These are phyloP conservation scores for Botrytis tulipae DNA, from an alignment of 2,329 filamentous ascomycete species.

Conservation along the genomic window DNA sequence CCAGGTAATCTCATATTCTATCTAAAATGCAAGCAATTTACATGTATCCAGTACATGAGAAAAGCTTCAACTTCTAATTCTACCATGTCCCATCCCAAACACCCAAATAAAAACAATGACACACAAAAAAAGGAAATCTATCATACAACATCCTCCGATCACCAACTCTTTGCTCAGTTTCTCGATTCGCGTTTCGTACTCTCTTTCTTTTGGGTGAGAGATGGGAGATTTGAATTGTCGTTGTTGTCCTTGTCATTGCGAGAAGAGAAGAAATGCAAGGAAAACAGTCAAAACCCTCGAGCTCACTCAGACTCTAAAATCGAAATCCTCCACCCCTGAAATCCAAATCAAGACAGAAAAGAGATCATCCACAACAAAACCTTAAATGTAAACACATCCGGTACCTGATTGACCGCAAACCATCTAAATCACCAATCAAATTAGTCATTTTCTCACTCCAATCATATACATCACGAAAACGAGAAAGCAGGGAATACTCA, in stretches of 20 bases:
- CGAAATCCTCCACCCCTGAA: not conserved
- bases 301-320: not conserved
- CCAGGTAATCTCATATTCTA: not conserved
- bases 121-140: not conserved
- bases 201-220: not conserved
- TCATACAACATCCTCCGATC: not conserved
- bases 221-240: not conserved
- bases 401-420: not conserved
- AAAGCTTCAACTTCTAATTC: not conserved
- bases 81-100: not conserved
- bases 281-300: not conserved
- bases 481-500: not conserved
- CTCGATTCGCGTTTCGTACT: not conserved
- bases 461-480: not conserved
- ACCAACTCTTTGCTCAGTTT: not conserved
- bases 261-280: not conserved
- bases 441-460: not conserved
- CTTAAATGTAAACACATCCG: constrained; percentile 5
- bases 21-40: not conserved
- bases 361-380: not conserved
- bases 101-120: not conserved
- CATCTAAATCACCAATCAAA: not conserved
- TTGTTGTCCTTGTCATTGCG: not conserved
- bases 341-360: not conserved
- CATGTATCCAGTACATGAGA: not conserved